These are phyloP conservation scores for Pseudogymnoascus sp. DNA, from an alignment of 2,329 filamentous ascomycete species.

Conservation along the genomic window DNA sequence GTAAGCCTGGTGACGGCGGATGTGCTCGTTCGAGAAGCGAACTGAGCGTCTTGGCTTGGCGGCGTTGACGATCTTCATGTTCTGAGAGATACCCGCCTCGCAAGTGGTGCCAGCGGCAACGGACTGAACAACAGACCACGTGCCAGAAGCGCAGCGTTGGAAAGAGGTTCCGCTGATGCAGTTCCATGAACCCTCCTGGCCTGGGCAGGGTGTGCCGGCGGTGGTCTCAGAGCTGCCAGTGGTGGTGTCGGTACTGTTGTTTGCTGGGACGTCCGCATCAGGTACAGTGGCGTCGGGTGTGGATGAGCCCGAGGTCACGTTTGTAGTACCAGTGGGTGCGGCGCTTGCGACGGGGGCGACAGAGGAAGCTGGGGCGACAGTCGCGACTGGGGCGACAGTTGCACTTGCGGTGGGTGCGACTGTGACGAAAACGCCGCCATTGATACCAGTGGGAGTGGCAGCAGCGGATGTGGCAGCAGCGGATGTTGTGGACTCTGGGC, in stretches of 20 bases:
- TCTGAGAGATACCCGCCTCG: slow-evolving; percentile 32
- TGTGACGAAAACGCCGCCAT: slow-evolving; percentile 30
- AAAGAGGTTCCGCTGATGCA: slow-evolving; percentile 42
- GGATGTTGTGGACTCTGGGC: background rate
- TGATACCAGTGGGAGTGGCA: slow-evolving; percentile 6
- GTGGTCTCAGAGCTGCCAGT: slow-evolving; percentile 19
- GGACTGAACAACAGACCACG: slow-evolving; percentile 37
- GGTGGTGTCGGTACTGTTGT: slow-evolving; percentile 19
- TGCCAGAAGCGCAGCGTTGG: slow-evolving; percentile 47
- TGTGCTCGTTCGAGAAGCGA: slow-evolving; percentile 21
- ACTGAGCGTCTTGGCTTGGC: slow-evolving; percentile 19
- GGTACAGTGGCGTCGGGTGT: slow-evolving; percentile 16
- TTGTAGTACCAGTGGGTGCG: slow-evolving; percentile 11
- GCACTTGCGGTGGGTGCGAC: slow-evolving; percentile 20
- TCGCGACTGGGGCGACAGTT: slow-evolving; percentile 7
- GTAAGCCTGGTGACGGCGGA: slow-evolving; percentile 18
- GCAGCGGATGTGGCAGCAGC: slow-evolving; percentile 8
- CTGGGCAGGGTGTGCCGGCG: slow-evolving; percentile 38
- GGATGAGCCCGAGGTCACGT: slow-evolving; percentile 19
- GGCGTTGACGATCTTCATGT: slow-evolving; percentile 31
- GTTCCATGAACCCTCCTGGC: slow-evolving; percentile 45
- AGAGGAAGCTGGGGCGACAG: slow-evolving; percentile 16
- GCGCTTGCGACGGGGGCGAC: slow-evolving; percentile 6
- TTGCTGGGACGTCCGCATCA: slow-evolving; percentile 17
- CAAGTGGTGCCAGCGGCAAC: slow-evolving; percentile 42